Percentiles rank a stretch among this genome's conserved stretches.
These are phyloP conservation scores for Dictyostelium purpureum DNA, from an alignment of 78 protist genomes.

Conservation along the genomic window DNA sequence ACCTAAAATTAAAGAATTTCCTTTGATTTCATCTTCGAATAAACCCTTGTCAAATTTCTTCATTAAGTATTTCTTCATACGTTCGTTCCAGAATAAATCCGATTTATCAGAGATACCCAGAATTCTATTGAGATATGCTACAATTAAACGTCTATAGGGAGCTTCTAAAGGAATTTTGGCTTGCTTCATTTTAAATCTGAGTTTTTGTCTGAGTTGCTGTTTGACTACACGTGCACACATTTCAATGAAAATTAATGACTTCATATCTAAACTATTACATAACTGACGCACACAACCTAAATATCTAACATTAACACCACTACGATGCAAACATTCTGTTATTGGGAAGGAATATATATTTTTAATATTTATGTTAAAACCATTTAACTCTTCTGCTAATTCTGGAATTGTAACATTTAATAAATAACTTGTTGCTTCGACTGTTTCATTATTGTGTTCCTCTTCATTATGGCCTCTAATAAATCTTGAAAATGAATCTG, in stretches of 20 bases:
- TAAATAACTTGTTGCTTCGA: constrained; percentile 74
- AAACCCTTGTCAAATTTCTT: constrained; percentile 42
- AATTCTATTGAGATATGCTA: constrained; percentile 69
- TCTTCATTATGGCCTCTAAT: constrained; percentile 65
- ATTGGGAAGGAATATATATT: constrained; percentile 57
- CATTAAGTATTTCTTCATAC: constrained; percentile 48
- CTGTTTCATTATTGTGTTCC: constrained; percentile 68
- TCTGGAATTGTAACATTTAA: constrained; percentile 40
- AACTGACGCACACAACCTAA: constrained; percentile 52
- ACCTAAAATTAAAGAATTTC: constrained; percentile 20
- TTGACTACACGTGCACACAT: constrained; percentile 83
- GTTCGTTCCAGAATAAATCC: constrained; percentile 62
- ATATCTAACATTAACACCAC: constrained; percentile 75
- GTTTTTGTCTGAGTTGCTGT: constrained; percentile 73
- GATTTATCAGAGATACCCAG: constrained; percentile 39
- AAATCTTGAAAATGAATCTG: constrained; percentile 70
- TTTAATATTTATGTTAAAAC: background rate
- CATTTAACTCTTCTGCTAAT: constrained; percentile 67
- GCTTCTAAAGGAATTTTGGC: constrained; percentile 78
- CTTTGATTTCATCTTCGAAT: constrained; percentile 46
- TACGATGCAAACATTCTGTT: constrained; percentile 67
- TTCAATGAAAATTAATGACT: constrained; percentile 76
- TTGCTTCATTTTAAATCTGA: constrained; percentile 72
- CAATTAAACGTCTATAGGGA: constrained; percentile 75
- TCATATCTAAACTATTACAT: constrained; percentile 37